Base-by-base conservation (phyloP, 176 grass and related monocot species). In the Eremochloa ophiuroides region DNA sequence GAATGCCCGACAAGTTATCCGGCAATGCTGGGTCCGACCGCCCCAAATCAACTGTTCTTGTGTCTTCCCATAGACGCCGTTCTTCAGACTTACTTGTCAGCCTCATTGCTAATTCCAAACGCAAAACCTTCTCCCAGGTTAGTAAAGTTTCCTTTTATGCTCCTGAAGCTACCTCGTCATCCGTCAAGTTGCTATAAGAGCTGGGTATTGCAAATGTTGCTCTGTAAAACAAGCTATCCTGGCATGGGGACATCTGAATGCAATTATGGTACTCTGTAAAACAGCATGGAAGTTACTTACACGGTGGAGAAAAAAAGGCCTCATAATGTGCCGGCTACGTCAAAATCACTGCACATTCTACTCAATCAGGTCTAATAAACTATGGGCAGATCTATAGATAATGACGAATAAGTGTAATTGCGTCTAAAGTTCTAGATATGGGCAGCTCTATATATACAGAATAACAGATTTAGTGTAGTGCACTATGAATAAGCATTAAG, bases 91-190 rank as follows among this genome's bases (percentile, higher is more conserved):
- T 67, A 30, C n/a, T 42, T 46, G 26, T 77, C 53, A 33, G 73
- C 37, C 42, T 17, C 38, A 13, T 44, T 42, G 82, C 73, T 77
- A 35, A 20, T 34, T 84, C 48, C 63, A 33, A 33, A 55, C 47
- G 33, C 62, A 69, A 84, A 77, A 60, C 73, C 44, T 68, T 78
- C 76, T 78, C 41, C 37, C 20, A 77, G 9, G 48, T 46, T 77
- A n/a, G 44, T 60, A 5, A 20, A 23, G 25, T 6, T 15, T 18
- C 22, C 22, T n/a, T 28, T 59, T 40, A 17, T 58, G 38, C 37
- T 44, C 15, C 41, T 38, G 22, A 83, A 64, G 42, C 41, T 65
- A 83, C 31, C 41, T 64, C 43, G 7, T 20, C 39, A 18, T 55
- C 15, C 51, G 20, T 17, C 26, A 33, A 70, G 50, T 71, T 44